A percentile compares a stretch with the other conserved stretches of the same genome.
phyloP scores from a whole-genome alignment of 2,329 filamentous ascomycete species.

The Calonectria pseudoturangicola region DNA sequence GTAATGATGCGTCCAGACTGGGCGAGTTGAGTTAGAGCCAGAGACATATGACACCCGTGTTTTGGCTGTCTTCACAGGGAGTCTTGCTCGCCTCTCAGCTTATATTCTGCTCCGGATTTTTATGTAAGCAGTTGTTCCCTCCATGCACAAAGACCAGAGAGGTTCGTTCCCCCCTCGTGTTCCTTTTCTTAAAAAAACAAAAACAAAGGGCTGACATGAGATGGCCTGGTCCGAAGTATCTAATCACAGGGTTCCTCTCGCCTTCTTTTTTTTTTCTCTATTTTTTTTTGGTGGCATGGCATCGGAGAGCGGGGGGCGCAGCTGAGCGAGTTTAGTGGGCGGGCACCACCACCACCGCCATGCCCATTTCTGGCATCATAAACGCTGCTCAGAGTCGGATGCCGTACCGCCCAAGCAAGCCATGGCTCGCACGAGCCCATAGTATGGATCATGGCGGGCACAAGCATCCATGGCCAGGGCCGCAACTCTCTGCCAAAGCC shows the following conservation, averaged over 20 bases:
- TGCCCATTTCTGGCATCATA: background rate
- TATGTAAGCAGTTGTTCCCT: background rate
- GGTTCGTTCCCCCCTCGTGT: background rate
- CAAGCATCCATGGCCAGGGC: background rate
- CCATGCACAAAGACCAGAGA: background rate
- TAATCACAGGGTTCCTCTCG: background rate
- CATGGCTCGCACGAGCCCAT: slow-evolving; percentile 15
- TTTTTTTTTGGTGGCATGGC: slow-evolving; percentile 16
- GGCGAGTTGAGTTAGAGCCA: slow-evolving; percentile 22
- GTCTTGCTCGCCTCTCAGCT: background rate
- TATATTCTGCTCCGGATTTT: background rate
- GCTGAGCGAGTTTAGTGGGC: slow-evolving; percentile 30
- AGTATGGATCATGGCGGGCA: background rate
- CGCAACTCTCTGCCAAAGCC: background rate
- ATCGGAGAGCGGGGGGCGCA: slow-evolving; percentile 28
- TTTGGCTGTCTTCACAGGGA: background rate
- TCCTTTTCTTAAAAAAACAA: background rate
- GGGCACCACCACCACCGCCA: slow-evolving; percentile 22
- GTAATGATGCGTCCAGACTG: slow-evolving; percentile 20
- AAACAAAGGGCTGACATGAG: slow-evolving; percentile 1
- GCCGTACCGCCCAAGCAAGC: slow-evolving; percentile 5
- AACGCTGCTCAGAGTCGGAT: slow-evolving; percentile 10
- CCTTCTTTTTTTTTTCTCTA: background rate
- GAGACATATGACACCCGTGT: slow-evolving; percentile 22
- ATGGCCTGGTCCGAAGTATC: slow-evolving; percentile 17